These are phyloP conservation scores for Closterium sp. DNA, from an alignment of 139 green algal genomes.

Conservation along the genomic window DNA sequence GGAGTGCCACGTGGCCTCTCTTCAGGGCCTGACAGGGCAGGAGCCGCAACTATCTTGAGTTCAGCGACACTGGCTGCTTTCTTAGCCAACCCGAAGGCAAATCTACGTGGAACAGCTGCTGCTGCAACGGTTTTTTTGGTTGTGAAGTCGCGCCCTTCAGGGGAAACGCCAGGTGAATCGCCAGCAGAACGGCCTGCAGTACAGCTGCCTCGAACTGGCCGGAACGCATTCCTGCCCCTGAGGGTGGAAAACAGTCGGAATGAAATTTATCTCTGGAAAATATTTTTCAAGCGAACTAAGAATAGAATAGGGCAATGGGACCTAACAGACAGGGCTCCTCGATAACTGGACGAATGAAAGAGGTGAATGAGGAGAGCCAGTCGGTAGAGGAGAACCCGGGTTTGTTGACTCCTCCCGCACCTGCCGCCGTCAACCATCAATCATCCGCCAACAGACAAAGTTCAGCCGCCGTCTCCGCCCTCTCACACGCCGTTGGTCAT, in stretches of 20 bases:
- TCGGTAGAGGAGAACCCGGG: neutral
- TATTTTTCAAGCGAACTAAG: too few relatives aligned
- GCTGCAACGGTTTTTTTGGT: neutral
- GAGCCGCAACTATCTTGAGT: neutral
- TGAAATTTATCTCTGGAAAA: too few relatives aligned
- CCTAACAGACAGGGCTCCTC: neutral
- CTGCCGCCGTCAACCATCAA: neutral
- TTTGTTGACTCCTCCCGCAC: neutral
- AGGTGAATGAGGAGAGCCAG: neutral
- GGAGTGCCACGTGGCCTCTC: neutral
- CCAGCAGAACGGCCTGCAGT: neutral
- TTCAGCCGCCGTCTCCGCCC: too few relatives aligned
- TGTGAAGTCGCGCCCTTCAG: neutral
- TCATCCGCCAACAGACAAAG: too few relatives aligned
- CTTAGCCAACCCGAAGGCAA: neutral
- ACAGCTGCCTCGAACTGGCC: neutral
- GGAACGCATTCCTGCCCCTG: neutral
- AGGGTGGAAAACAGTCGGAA: neutral
- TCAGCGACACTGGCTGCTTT: neutral
- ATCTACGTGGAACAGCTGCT: neutral
- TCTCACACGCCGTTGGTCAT: too few relatives aligned
- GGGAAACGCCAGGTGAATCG: neutral
- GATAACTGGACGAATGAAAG: neutral
- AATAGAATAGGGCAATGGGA: too few relatives aligned
- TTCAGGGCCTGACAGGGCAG: neutral